Percentiles rank a stretch among this genome's conserved stretches.
These are phyloP conservation scores for Arthroderma sp. DNA, from an alignment of 2,329 filamentous ascomycete species.

Conservation along the genomic window DNA sequence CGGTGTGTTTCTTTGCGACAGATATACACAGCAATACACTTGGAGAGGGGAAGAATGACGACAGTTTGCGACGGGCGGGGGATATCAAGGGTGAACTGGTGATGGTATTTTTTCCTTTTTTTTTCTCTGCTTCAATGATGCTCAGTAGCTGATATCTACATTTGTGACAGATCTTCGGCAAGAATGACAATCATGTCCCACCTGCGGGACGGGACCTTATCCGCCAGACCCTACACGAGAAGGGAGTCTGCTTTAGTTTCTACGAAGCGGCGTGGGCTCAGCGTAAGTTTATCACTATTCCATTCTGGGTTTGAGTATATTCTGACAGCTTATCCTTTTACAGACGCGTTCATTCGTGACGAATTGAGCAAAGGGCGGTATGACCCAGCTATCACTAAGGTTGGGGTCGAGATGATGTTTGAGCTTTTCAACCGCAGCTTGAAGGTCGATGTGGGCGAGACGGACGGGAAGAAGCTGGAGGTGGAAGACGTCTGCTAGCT, in stretches of 20 bases:
- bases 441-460: constrained; percentile 63
- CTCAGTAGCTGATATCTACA: background rate
- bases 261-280: constrained; percentile 90
- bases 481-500: constrained; percentile 59
- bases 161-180: constrained; percentile 59
- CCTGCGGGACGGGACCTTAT: constrained; percentile 72
- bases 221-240: constrained; percentile 64
- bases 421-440: constrained; percentile 71
- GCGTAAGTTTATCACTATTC: constrained; percentile 36
- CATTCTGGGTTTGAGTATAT: background rate
- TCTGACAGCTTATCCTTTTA: background rate
- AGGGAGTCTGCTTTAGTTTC: constrained; percentile 61
- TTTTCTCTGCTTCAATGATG: background rate
- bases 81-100: constrained; percentile 67
- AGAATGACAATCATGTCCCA: constrained; percentile 82
- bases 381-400: constrained; percentile 71
- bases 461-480: constrained; percentile 46
- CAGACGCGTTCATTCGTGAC: constrained; percentile 80
- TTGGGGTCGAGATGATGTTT: constrained; percentile 81
- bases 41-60: constrained; percentile 53
- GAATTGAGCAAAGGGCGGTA: constrained; percentile 90
- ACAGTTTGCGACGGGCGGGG: constrained; percentile 45
- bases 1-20: constrained; percentile 82
- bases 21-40: constrained; percentile 74
- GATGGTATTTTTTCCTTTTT: constrained; percentile 38